Evolutionary conservation across 169 alveolate species (phyloP), one percentile per base, ranked within the genome.

Genomic region (Cryptosporidium tyzzeri): DNA sequence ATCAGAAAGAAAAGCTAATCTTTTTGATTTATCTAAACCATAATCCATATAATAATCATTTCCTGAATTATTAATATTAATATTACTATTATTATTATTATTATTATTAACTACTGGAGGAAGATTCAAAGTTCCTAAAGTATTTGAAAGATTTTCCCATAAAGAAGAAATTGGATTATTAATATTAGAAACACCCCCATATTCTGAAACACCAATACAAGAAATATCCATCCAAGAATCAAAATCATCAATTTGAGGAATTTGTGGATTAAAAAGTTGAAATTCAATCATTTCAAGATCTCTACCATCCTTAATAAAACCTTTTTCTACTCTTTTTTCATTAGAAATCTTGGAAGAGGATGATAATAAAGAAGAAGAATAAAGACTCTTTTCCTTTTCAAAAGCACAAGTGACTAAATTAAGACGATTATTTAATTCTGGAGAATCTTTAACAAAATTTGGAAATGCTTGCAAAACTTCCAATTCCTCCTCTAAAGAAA

Each of bases 401-500:
- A 58, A 75, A 14, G 61, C 86, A 31, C 74, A 35, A 8, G 50
- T 59, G 3, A 93, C 73, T 3, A 93, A 69, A 33, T 85, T 85
- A 31, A 84, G 65, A 48, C 95, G 86, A 89, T 93, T 93, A 67
- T 86, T 85, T 29, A 93, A 69, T 23, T 75, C 73, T 21, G 93
- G 93, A 58, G 31, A 37, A 21, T 91, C 91, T 31, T 86, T 85
- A 33, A 93, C 91, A 59, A 85, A 70, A 4, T 93, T 89, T 55
- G 93, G 95, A 70, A 93, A 93, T 35, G 92, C 53, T 51, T 69
- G 69, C 31, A 93, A 65, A 23, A 93, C 86, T 9, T 93, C 95
- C 67, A 71, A n/a, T 33, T 93, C 95, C 53, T 93, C 95, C n/a
- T 93, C 92, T 0, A 92, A 33, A 2, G 93, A 39, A n/a, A 93